These are phyloP conservation scores for Mastigamoeba balamuthi DNA, from an alignment of 78 protist genomes.

Conservation along the genomic window DNA sequence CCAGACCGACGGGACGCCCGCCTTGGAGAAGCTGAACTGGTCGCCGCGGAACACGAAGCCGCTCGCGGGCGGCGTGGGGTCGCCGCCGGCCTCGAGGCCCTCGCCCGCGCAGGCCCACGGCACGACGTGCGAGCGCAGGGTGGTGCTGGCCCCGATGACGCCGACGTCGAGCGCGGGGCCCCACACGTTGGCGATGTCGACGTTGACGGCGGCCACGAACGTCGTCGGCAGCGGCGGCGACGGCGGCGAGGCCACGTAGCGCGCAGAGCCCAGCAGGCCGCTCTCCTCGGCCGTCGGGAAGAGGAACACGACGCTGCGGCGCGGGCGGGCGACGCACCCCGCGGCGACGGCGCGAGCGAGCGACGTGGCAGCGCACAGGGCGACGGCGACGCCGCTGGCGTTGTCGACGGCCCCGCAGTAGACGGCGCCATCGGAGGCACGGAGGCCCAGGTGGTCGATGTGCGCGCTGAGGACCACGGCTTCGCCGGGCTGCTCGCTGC, in stretches of 20 bases:
- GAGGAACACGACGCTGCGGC: not conserved
- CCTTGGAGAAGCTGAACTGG: not conserved
- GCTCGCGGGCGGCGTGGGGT: too few relatives aligned
- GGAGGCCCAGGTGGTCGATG: not conserved
- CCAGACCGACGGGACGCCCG: not conserved
- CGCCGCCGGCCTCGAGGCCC: too few relatives aligned
- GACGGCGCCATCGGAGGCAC: not conserved
- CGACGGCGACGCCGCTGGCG: not conserved
- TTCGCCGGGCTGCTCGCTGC: not conserved
- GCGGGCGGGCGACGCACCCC: not conserved
- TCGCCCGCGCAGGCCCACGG: too few relatives aligned
- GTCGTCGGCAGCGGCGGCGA: not conserved
- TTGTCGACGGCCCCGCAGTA: not conserved
- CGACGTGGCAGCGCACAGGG: not conserved
- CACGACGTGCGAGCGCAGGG: too few relatives aligned
- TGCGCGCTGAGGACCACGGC: not conserved
- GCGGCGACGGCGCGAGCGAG: not conserved
- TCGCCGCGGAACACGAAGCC: not conserved
- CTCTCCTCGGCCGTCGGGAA: not conserved
- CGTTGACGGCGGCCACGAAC: not conserved
- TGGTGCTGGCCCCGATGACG: too few relatives aligned
- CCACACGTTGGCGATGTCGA: not conserved
- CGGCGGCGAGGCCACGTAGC: not conserved
- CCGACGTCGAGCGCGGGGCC: not conserved
- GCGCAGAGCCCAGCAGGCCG: not conserved